A percentile compares a stretch with the other conserved stretches of the same genome.
phyloP scores from a whole-genome alignment of 805 yeast genomes.

The Monosporozyma aquatica region DNA sequence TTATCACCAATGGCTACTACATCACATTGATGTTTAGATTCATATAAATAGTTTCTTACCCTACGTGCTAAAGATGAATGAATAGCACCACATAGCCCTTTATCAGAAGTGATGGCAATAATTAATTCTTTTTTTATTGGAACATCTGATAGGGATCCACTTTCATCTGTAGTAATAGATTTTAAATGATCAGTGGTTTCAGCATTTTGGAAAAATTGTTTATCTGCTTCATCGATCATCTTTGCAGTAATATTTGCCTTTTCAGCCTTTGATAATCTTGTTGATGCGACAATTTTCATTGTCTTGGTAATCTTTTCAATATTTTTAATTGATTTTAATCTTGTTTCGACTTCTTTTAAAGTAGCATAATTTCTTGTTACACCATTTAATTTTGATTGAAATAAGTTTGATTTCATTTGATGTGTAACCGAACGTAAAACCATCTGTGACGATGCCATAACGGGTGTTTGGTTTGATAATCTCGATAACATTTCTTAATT shows the following conservation, averaged over 20 bases:
- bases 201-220: slow-evolving; percentile 69
- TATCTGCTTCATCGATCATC: slow-evolving; percentile 71
- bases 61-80: slow-evolving; percentile 91
- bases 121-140: slow-evolving; percentile 59
- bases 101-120: slow-evolving; percentile 88
- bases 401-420: background rate
- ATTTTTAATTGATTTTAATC: slow-evolving; percentile 96
- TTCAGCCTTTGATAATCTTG: slow-evolving; percentile 91
- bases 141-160: too few relatives aligned
- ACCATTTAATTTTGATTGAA: background rate
- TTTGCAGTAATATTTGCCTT: slow-evolving; percentile 86
- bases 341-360: slow-evolving; percentile 94
- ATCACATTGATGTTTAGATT: slow-evolving; percentile 54
- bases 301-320: slow-evolving; percentile 99
- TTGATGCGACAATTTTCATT: slow-evolving; percentile 98
- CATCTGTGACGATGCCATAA: background rate
- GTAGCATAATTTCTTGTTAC: slow-evolving; percentile 82
- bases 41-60: slow-evolving; percentile 62
- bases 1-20: slow-evolving; percentile 91
- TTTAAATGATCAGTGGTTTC: slow-evolving; percentile 56
- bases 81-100: slow-evolving; percentile 97
- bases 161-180: slow-evolving; percentile 15
- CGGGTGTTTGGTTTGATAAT: background rate
- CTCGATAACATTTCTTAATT: background rate
- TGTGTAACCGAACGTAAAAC: background rate